Evolutionary conservation across 192 early-diverging fungal species (phyloP).

Genomic region (Obelidium mucronatum): DNA sequence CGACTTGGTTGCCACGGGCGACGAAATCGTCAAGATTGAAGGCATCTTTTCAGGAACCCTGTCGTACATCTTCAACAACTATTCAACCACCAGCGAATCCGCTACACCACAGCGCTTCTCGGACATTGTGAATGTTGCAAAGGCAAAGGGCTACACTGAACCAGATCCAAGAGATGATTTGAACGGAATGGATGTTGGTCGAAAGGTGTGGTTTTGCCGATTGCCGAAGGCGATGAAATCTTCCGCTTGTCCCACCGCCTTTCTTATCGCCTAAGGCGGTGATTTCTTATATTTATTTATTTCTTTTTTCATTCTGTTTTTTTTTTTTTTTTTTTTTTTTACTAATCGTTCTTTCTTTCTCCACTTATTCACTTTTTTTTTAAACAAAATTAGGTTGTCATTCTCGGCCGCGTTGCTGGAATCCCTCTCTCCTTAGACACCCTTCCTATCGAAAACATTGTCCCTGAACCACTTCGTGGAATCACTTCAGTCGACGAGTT

Average conservation of each 20-base stretch:
- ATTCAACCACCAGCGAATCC: slow-evolving; percentile 67
- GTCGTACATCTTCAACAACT: slow-evolving; percentile 98
- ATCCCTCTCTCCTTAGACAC: slow-evolving; percentile 76
- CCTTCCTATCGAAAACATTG: slow-evolving; percentile 94
- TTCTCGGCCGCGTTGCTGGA: slow-evolving; percentile 91
- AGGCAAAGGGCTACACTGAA: slow-evolving; percentile 94
- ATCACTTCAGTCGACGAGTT: slow-evolving; percentile 81
- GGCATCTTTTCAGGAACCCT: slow-evolving; percentile 98
- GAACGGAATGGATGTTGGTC: slow-evolving; percentile 99
- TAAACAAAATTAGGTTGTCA: slow-evolving; percentile 62
- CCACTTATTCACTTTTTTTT: too few species aligned
- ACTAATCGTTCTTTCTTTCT: slow-evolving; percentile 22
- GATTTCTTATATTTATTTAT: too few species aligned
- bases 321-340: background rate
- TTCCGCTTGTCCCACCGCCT: too few species aligned
- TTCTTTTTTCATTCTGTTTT: too few species aligned
- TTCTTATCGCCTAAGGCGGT: too few species aligned
- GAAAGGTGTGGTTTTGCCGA: slow-evolving; percentile 72
- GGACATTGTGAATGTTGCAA: slow-evolving; percentile 87
- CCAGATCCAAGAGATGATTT: slow-evolving; percentile 98
- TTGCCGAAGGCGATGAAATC: background rate
- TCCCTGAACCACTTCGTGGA: slow-evolving; percentile 82
- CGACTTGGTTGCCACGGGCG: slow-evolving; percentile 91
- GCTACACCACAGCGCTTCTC: slow-evolving; percentile 74
- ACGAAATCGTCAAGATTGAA: slow-evolving; percentile 91